Conservation (phyloP, 2,329 filamentous ascomycete species). For the Cytospora paraplurivora region DNA sequence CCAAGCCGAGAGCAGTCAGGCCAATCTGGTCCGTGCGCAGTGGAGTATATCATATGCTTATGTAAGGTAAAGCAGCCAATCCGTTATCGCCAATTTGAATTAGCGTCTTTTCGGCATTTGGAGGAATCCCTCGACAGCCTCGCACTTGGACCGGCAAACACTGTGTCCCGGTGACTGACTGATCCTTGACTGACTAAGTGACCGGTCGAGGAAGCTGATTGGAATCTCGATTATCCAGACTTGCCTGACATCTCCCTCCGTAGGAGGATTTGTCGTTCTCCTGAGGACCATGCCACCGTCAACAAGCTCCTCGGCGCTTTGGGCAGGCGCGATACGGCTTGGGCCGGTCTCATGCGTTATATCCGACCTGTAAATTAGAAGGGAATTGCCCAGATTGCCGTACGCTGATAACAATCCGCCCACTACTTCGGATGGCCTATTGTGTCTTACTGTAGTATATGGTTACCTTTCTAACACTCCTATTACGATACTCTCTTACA, state of each 20-base stretch:
- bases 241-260: too few species aligned
- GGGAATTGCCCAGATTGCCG: neutral
- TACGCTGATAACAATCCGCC: too few species aligned
- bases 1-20: slow-evolving; percentile 19
- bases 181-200: too few species aligned
- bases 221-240: too few species aligned
- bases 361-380: neutral
- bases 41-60: slow-evolving; percentile 9
- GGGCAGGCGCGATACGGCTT: neutral
- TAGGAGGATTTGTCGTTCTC: neutral
- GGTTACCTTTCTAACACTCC: too few species aligned
- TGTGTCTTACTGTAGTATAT: too few species aligned
- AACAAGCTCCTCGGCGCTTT: neutral
- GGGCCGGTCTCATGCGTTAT: neutral
- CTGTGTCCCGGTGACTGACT: too few species aligned
- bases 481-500: too few species aligned
- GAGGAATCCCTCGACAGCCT: neutral
- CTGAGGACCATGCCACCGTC: neutral
- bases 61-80: slow-evolving; percentile 11
- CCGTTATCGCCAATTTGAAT: slow-evolving; percentile 10
- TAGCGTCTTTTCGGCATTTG: neutral
- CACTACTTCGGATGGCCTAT: too few species aligned
- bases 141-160: too few species aligned
- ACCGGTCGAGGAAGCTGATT: too few species aligned
- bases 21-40: neutral